Percentiles rank a stretch among this genome's conserved stretches.
phyloP scores from a whole-genome alignment of 108 stramenopile species.

The Cyclostephanos tholiformis region DNA sequence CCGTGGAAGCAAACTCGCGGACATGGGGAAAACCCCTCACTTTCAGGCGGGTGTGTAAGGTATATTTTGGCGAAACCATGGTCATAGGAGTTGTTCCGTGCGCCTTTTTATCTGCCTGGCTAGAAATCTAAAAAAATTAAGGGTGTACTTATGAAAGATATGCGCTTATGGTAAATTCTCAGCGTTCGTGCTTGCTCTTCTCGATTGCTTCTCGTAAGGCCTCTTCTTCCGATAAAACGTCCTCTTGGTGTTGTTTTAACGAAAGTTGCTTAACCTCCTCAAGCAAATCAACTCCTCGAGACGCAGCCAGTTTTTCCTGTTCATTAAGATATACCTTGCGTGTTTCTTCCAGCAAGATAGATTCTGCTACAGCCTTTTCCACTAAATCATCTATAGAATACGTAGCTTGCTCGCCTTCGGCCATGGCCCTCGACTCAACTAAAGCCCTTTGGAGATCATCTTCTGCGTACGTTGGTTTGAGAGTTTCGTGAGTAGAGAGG shows the following conservation, averaged over 20 bases:
- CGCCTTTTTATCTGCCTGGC: no score
- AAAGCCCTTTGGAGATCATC: constrained; percentile 13
- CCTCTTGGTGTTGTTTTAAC: background rate
- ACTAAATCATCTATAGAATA: constrained; percentile 16
- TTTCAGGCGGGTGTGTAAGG: background rate
- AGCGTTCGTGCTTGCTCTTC: constrained; percentile 2
- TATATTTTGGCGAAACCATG: no score
- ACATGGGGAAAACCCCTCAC: no score
- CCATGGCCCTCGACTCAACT: constrained; percentile 13
- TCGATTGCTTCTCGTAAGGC: background rate
- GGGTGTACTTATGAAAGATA: no score
- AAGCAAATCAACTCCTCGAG: background rate
- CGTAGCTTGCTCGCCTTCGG: constrained; percentile 19
- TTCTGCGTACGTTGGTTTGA: constrained; percentile 10
- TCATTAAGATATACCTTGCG: background rate
- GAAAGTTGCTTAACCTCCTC: constrained; percentile 9
- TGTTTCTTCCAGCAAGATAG: constrained; percentile 6
- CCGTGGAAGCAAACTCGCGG: background rate
- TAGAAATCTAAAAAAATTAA: no score
- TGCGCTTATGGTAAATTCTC: background rate
- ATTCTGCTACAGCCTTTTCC: constrained; percentile 16
- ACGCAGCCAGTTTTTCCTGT: background rate
- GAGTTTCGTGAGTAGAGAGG: constrained; percentile 10
- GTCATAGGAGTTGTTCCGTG: no score
- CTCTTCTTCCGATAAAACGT: background rate